Evolutionary conservation across 768 basidiomycete species (phyloP), one percentile per base, ranked within the genome.

Genomic region (Leucocoprinus birnbaumii): DNA sequence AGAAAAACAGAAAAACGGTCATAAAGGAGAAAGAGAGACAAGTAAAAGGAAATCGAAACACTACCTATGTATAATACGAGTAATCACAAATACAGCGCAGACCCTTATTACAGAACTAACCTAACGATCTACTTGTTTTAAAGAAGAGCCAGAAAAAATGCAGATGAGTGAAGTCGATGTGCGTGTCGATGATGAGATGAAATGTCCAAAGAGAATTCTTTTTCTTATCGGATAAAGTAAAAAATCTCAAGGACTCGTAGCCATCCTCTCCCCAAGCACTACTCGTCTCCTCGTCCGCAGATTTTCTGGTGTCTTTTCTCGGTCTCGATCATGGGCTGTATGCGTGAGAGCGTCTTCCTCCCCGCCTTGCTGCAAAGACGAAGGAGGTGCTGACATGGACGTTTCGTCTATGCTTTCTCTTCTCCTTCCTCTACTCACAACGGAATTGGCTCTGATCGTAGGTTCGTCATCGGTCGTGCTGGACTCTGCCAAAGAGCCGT

Each of bases 401-500:
- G 25, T 54, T 45, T 48, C 48, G 27, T 59, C 55, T 41, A 66
- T 63, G 55, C 58, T 65, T 59, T 38, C 59, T 18, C 60, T 48
- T 53, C 58, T 65, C 53, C 61, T 59, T 43, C 61, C 61, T 34
- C 56, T 66, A 62, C 56, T 65, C 59, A 56, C 62, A 16, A 55
- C 27, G 57, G 59, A 56, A 55, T 51, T 61, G 34, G 65, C 82
- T 25, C 86, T 77, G 58, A 90, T 87, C n/a, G 87, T 90, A n/a
- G 88, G 87, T 65, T 90, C 87, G 57, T 90, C 87, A 56, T 89
- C 88, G 21, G 87, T 89, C 51, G 80, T 84, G 56, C 77, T 79
- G 51, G 80, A 83, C 56, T 77, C 79, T 35, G 31, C 48, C n/a
- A 51, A 49, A 40, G 26, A 19, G 2, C 55, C 56, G 22, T 51